A percentile compares a stretch with the other conserved stretches of the same genome.
Evolutionary conservation across 1,139 yeast genomes (phyloP).

Genomic region (Nakaseomyces bracarensis): DNA sequence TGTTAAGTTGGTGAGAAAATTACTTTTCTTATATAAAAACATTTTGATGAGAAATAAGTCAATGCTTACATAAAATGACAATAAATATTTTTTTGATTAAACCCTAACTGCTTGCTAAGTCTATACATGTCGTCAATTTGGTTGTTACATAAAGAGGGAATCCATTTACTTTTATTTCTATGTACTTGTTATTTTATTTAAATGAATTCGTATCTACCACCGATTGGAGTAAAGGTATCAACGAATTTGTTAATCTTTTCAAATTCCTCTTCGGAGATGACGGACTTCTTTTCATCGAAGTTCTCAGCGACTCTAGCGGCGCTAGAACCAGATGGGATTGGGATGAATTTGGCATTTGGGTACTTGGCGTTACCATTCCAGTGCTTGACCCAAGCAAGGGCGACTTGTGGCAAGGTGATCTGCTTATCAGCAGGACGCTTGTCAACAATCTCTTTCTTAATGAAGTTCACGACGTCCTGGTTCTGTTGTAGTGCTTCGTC

Average conservation of each 20-base stretch:
- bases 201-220: conserved; percentile 41
- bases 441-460: conserved; percentile 39
- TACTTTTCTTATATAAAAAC: conserved; percentile 12
- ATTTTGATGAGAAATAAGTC: conserved; percentile 1
- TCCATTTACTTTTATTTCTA: not conserved
- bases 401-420: conserved; percentile 56
- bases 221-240: conserved; percentile 36
- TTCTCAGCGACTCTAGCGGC: conserved; percentile 53
- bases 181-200: not conserved
- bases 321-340: conserved; percentile 71
- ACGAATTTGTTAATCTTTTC: conserved; percentile 41
- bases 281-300: conserved; percentile 35
- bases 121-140: too few relatives aligned
- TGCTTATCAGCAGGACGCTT: conserved; percentile 39
- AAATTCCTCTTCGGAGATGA: conserved; percentile 47
- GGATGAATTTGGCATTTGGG: conserved; percentile 46
- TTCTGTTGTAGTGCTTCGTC: conserved; percentile 52
- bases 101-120: too few relatives aligned
- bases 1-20: conserved; percentile 28
- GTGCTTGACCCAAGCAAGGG: conserved; percentile 61
- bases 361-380: conserved; percentile 37
- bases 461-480: conserved; percentile 36
- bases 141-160: not conserved
- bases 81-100: too few relatives aligned
- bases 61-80: not conserved